These are phyloP conservation scores for Cryphonectria nitschkei DNA, from an alignment of 2,329 filamentous ascomycete genomes.

Conservation along the genomic window DNA sequence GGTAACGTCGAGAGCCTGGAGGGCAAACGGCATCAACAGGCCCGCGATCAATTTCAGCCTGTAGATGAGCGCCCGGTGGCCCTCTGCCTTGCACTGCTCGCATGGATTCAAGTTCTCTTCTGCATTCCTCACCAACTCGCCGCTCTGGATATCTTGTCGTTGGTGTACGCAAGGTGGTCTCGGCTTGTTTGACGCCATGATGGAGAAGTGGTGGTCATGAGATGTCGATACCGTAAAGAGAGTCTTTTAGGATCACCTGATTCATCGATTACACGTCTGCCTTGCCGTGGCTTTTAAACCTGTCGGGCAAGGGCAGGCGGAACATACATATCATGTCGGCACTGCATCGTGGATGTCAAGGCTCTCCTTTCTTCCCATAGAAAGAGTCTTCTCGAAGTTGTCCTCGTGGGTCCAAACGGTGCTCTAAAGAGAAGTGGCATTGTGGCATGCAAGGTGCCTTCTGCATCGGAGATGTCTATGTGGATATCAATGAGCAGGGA, in stretches of 20 bases:
- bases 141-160: conserved; percentile 15
- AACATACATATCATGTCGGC: conserved; percentile 1
- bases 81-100: conserved; percentile 19
- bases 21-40: conserved; percentile 62
- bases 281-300: background rate
- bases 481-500: conserved; percentile 6
- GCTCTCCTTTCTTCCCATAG: background rate
- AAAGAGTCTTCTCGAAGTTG: background rate
- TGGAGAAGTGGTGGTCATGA: background rate
- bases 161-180: conserved; percentile 16
- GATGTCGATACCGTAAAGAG: background rate
- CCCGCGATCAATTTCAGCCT: conserved; percentile 39
- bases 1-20: conserved; percentile 48
- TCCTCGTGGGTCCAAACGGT: background rate
- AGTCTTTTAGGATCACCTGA: background rate
- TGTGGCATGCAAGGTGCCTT: background rate
- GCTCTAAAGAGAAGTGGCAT: background rate
- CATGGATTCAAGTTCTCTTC: conserved; percentile 3
- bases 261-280: background rate
- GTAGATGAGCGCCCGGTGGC: conserved; percentile 20
- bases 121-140: background rate
- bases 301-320: background rate
- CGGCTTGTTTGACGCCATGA: conserved; percentile 18
- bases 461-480: background rate
- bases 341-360: background rate